Base-by-base conservation (phyloP, 164 flowering plant genomes). In the Vitis rotundifolia region DNA sequence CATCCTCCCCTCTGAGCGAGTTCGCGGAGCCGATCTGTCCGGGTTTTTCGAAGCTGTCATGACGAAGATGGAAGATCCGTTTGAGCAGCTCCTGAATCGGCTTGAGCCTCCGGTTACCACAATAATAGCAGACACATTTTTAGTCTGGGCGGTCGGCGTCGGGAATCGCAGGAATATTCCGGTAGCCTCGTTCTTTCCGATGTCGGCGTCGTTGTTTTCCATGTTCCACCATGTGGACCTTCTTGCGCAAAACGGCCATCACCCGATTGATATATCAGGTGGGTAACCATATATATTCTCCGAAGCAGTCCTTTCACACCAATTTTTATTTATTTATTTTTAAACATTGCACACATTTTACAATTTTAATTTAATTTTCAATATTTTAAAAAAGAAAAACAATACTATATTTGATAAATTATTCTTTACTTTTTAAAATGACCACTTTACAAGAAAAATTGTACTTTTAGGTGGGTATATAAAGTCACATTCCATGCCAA, bases 1-100 rank as follows among this genome's bases (percentile, higher is more conserved):
- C 64, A 92, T 94, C 48, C 73, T 89, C 54, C 97, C 97, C 1
- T 90, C 93, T 0, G 96, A 90, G 82, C 71, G 61, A 16, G 82
- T 15, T 12, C 89, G 97, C 1, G 88, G 64, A 22, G 59, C 50
- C 2, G 83, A 89, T 72, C 68, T 80, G 13, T 8, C 63, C 0
- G 87, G 83, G 12, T 94, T 94, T 69, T 0, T 84, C 1, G 75
- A 84, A 15, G 94, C 96, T 13, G 84, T 81, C 0, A 9, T 3
- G 59, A 87, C 88, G 0, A 82, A 82, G 72, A 64, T 94, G 83
- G 88, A 74, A 44, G 86, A 51, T 26, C 91, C 94, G 5, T 74
- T 88, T 19, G 94, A 87, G 78, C 58, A 48, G 67, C 76, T 90
- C 3, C 77, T 94, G 68, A 77, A 87, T 10, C 71, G 76, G 60